These are phyloP conservation scores for Lepidium sativum DNA, from an alignment of 345 rosid species.

Conservation along the genomic window DNA sequence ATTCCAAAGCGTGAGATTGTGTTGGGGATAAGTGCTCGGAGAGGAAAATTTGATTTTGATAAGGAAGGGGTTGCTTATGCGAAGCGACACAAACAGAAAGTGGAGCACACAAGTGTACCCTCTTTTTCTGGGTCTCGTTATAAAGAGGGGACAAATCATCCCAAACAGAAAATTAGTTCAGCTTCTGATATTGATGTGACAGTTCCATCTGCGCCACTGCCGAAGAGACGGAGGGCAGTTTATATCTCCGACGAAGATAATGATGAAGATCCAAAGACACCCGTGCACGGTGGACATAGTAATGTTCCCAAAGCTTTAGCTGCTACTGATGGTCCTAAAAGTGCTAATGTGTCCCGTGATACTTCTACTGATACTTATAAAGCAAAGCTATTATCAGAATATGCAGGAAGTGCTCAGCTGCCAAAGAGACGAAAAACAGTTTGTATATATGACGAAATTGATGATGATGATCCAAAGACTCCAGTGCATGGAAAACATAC, in stretches of 20 bases:
- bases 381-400: constrained; percentile 16
- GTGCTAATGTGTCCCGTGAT: constrained; percentile 20
- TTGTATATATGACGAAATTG: constrained; percentile 55
- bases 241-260: constrained; percentile 58
- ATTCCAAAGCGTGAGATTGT: constrained; percentile 30
- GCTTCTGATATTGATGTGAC: constrained; percentile 30
- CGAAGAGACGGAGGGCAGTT: constrained; percentile 68
- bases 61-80: constrained; percentile 53
- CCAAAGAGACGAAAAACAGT: constrained; percentile 68
- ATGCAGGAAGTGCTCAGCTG: constrained; percentile 28
- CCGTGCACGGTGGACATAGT: constrained; percentile 55
- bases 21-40: constrained; percentile 34
- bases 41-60: constrained; percentile 30
- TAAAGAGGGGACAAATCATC: constrained; percentile 33
- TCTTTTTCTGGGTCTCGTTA: constrained; percentile 33
- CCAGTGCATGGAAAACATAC: constrained; percentile 64
- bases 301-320: constrained; percentile 27
- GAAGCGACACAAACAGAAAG: constrained; percentile 47
- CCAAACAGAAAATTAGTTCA: constrained; percentile 30
- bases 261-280: constrained; percentile 70
- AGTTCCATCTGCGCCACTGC: constrained; percentile 34
- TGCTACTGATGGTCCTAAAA: constrained; percentile 30
- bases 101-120: constrained; percentile 57
- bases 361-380: constrained; percentile 6
- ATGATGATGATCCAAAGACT: constrained; percentile 73